A percentile compares a stretch with the other conserved stretches of the same genome.
phyloP scores from a whole-genome alignment of 1,139 yeast genomes.

The Debaryomyces fabryi region DNA sequence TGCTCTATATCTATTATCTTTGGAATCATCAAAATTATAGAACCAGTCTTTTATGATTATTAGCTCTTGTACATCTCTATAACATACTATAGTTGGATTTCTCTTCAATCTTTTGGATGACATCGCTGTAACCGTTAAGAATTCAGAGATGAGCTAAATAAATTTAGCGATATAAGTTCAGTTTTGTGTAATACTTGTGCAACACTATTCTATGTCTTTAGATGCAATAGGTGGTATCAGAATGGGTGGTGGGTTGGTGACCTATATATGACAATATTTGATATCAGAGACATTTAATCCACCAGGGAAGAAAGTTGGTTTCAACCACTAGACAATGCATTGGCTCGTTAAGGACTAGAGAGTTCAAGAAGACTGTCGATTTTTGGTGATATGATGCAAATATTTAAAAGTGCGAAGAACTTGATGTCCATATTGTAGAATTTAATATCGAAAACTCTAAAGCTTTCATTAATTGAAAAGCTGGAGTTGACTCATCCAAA shows the following conservation, averaged over 20 bases:
- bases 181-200: constrained; percentile 1
- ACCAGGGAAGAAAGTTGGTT: too few species aligned
- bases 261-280: neutral
- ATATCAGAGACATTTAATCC: too few species aligned
- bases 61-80: constrained; percentile 55
- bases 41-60: constrained; percentile 60
- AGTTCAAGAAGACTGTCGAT: too few species aligned
- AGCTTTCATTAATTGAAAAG: too few species aligned
- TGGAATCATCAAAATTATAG: constrained; percentile 38
- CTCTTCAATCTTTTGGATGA: constrained; percentile 11
- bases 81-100: constrained; percentile 57
- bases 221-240: neutral
- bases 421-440: too few species aligned
- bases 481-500: too few species aligned
- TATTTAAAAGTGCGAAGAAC: too few species aligned
- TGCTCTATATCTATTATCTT: constrained; percentile 33
- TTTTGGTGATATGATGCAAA: too few species aligned
- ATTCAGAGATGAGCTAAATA: neutral
- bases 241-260: too few species aligned
- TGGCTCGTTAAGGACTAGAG: too few species aligned
- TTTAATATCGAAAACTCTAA: too few species aligned
- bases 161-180: neutral
- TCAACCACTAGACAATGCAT: too few species aligned
- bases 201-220: neutral
- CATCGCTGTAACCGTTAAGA: neutral